Base-by-base conservation (phyloP, 345 rosid species). In the Rhodomyrtus tomentosa region DNA sequence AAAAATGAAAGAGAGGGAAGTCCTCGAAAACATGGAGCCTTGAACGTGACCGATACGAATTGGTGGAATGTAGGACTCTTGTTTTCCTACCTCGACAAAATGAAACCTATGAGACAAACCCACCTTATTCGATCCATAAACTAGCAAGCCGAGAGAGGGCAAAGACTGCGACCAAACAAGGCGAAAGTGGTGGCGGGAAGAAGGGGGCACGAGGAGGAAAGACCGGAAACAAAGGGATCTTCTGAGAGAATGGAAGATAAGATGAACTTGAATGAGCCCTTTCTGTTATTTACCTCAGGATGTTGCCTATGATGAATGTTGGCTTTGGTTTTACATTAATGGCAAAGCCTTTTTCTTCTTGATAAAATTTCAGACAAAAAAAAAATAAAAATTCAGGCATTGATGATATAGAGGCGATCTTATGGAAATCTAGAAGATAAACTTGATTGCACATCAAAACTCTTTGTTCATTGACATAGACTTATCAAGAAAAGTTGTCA, bases 181-280 rank as follows among this genome's bases (percentile, higher is more conserved):
- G 6, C 12, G 0, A n/a, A n/a, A n/a, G 68, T 0, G 68, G 18
- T 18, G 68, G n/a, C 8, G 0, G 18, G 36, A n/a, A 56, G 8
- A n/a, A 5, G 16, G 0, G 52, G 0, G 68, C 36, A n/a, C 18
- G 68, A 56, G n/a, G 32, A 56, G 16, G 18, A n/a, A n/a, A n/a
- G 18, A 56, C 4, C 7, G 0, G 68, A 12, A 56, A 56, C 68
- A 56, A 56, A n/a, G 7, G 27, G 72, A 58, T 3, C 27, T 27
- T 27, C 15, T 36, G 36, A 27, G 62, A 6, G 32, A 55, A 55
- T 25, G 15, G 13, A 0, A 16, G 62, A 56, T 9, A 6, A 58
- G 36, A 58, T 58, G 36, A n/a, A 58, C 36, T 58, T 13, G 52
- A 50, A 50, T 13, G 72, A 58, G 18, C 72, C 72, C 15, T 56